phyloP scores from a whole-genome alignment of 441 rosid genomes.

The Kokia cookei region DNA sequence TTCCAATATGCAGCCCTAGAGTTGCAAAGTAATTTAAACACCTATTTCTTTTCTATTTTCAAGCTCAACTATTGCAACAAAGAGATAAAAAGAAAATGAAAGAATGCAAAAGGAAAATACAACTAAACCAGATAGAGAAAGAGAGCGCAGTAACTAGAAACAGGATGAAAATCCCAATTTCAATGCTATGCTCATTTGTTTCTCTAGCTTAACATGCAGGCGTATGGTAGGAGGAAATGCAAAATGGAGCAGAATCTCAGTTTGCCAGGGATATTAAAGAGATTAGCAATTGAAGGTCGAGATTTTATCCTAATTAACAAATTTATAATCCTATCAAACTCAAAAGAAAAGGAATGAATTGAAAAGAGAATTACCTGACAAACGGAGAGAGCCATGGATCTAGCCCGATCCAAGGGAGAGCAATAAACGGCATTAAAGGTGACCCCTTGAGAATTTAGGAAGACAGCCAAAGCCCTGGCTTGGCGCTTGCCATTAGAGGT shows the following conservation, averaged over 20 bases:
- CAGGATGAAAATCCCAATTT: background rate
- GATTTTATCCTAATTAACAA: background rate
- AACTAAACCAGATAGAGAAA: background rate
- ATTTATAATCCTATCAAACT: background rate
- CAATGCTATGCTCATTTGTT: background rate
- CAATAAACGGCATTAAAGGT: constrained; percentile 62
- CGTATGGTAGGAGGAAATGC: background rate
- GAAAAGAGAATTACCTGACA: constrained; percentile 47
- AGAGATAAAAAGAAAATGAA: background rate
- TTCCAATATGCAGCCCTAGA: background rate
- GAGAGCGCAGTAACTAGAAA: background rate
- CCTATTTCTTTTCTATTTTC: background rate
- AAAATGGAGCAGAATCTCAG: background rate
- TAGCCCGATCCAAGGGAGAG: constrained; percentile 83
- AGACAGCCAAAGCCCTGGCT: constrained; percentile 87
- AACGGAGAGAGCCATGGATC: constrained; percentile 74
- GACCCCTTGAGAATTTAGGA: constrained; percentile 71
- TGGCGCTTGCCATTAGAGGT: constrained; percentile 82
- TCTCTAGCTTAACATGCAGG: background rate
- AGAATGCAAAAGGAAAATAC: background rate
- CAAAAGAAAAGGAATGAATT: background rate
- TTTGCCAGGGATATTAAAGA: background rate
- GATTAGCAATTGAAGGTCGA: background rate
- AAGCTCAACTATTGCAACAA: background rate
- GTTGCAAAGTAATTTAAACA: background rate